Conservation (phyloP, 192 early-diverging fungal species). For the Coemansia umbellata region DNA sequence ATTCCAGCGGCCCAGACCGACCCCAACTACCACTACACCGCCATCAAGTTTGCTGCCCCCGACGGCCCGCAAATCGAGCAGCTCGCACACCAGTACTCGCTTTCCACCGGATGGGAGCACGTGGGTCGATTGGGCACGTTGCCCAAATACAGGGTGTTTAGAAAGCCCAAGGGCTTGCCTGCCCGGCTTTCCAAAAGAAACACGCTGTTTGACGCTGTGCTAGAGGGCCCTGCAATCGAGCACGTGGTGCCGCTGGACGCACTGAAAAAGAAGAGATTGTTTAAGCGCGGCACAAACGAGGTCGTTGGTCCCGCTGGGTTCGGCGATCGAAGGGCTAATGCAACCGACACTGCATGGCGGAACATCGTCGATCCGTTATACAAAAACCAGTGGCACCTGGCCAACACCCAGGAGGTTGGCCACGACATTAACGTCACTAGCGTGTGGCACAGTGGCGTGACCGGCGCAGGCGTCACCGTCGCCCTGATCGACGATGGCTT, state of each 20-base stretch:
- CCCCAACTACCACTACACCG: slow-evolving; percentile 29
- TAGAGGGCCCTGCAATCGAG: neutral
- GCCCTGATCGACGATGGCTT: slow-evolving; percentile 96
- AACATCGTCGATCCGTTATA: slow-evolving; percentile 46
- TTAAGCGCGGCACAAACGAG: slow-evolving; percentile 20
- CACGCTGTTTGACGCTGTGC: neutral
- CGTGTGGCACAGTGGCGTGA: slow-evolving; percentile 88
- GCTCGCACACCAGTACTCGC: slow-evolving; percentile 20
- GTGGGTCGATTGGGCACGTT: slow-evolving; percentile 34
- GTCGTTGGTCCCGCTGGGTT: neutral
- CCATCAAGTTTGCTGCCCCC: slow-evolving; percentile 25
- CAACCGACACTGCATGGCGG: slow-evolving; percentile 14
- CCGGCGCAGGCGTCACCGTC: slow-evolving; percentile 81
- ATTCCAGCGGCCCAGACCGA: slow-evolving; percentile 24
- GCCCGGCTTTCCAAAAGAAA: neutral
- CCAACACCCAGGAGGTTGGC: slow-evolving; percentile 53
- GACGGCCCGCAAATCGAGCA: slow-evolving; percentile 5
- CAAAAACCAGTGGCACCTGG: slow-evolving; percentile 51
- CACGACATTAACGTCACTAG: slow-evolving; percentile 92
- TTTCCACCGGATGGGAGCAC: slow-evolving; percentile 28
- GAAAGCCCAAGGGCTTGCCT: neutral
- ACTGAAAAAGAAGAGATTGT: slow-evolving; percentile 13
- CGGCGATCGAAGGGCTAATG: slow-evolving; percentile 3
- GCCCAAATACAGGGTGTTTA: slow-evolving; percentile 39
- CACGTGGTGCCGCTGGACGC: slow-evolving; percentile 12